Base-by-base conservation (phyloP, 1,284 basidiomycete genomes). In the Xerocomus cyaneibrunnescens region DNA sequence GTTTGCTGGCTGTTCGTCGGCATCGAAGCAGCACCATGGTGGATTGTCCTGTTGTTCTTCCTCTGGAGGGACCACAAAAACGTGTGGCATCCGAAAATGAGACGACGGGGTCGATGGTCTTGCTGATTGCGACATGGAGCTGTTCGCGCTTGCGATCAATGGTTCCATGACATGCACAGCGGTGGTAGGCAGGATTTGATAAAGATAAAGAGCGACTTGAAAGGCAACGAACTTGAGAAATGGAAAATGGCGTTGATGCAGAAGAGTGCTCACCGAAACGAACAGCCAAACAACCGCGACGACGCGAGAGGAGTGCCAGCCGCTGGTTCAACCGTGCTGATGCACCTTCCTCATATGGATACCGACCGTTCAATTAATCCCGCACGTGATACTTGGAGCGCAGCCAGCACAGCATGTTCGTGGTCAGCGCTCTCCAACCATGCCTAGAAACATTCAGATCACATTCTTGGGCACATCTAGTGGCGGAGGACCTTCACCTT, bases 401-500 rank as follows among this genome's bases (percentile, higher is more conserved):
- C 21, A 16, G 13, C 7, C 8, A 14, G 21, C 12, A 46, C 25
- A 41, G 10, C 36, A 35, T 43, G n/a, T n/a, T 3, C 34, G 4
- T 3, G 14, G 22, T 31, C 21, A 22, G 19, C 5, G 2, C 13
- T 10, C 35, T 30, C 30, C 14, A 5, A 41, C 39, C 47, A 67
- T 61, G 62, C 55, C 59, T 1, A 56, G 48, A 32, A 57, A 56
- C 44, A 73, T 80, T 68, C 64, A 67, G 23, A 67, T 79, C 34
- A 83, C 81, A n/a, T 90, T 90, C 63, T 72, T 90, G 4, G 87
- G 87, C 9, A 90, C 87, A 1, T 84, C 80, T 22, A 84, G 82
- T 32, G 88, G 87, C 14, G 86, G 87, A 10, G 87, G 88, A 0
- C 88, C 88, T 3, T 77, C 79, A 3, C 74, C 79, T 38, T 75